Evolutionary conservation across 345 rosid genomes (phyloP), one percentile per base, ranked within the genome.

Genomic region (Eucalyptus sp.): DNA sequence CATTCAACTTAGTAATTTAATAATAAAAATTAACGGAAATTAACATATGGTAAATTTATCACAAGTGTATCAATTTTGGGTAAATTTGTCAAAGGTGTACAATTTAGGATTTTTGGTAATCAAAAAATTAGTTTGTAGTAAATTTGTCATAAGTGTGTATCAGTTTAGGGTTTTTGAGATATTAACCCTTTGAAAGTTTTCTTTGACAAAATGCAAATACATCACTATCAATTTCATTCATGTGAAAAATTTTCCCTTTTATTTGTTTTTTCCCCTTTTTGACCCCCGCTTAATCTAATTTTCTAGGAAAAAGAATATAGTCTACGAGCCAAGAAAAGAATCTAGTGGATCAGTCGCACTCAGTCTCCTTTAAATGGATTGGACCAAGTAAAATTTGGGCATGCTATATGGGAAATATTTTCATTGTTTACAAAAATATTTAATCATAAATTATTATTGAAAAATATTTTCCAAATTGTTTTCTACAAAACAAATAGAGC

Each of bases 361-460:
- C 25, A 25, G 25, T 56, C 81, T 18, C 12, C 79, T 31, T 31
- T 66, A 31, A 18, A 66, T 66, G 79, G 79, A 66, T 11, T 33
- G 10, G 41, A 41, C 41, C 80, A 17, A 13, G 17, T 68, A 68
- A 68, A 31, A 16, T 18, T 68, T 20, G 80, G 80, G 43, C 80
- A 2, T 2, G 22, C 80, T 33, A 9, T 10, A 6, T 5, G 43
- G 33, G 13, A 60, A 27, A 25, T 60, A 27, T 60, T 27, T 27
- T 7, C 15, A 60, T 60, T 1, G 0, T 60, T 0, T 27, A 60
- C 0, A 3, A 60, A 27, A 27, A 60, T 3, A 13, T 27, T 22
- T 6, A 60, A 6, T 25, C 15, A 60, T 60, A 25, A 60, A 25
- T 60, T 60, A 2, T 56, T 56, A 22, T 56, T 24, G 0, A 56